Evolutionary conservation across 208 protist species (phyloP), one percentile per base, ranked within the genome.

Genomic region (Trypanosoma avium): DNA sequence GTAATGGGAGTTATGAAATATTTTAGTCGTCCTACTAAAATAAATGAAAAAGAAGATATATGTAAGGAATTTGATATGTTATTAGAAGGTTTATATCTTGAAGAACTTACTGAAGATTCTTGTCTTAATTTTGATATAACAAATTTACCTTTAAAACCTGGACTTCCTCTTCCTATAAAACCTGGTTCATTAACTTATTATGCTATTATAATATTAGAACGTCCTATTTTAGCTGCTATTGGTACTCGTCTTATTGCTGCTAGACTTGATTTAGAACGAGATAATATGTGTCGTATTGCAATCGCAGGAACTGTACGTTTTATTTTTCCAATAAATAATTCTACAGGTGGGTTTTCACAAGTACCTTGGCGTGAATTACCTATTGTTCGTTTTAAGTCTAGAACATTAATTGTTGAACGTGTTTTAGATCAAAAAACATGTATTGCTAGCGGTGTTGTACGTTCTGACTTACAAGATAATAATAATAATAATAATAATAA

Each of bases 1-100:
- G 81, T 91, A 15, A 96, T 97, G 90, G 92, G 69, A 5, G 77
- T 80, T 9, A 81, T 94, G 68, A 67, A 77, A 24, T 95, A 85
- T 60, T 94, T 97, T 57, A 62, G 52, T 9, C 68, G 77, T 2
- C 70, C 57, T 1, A 62, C 67, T 0, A 7, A 12, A 46, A 3
- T 22, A 0, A 56, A 54, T 24, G 32, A 69, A 46, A 60, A 66
- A 40, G 46, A 19, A 42, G 29, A 24, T 36, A 56, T 70, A 5
- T 48, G 63, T 7, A 27, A 22, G 9, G 59, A 21, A 22, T 67
- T 83, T 29, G 65, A 79, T 38, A 26, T 72, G 4, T n/a, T 32
- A 9, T 55, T 77, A 38, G 75, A 85, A 53, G 76, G 77, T 67
- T 35, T 49, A 40, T 81, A 68, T 30, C 65, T 87, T 15, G 82